Conservation (phyloP, 371 early-diverging fungal species). For the Apophysomyces variabilis region DNA sequence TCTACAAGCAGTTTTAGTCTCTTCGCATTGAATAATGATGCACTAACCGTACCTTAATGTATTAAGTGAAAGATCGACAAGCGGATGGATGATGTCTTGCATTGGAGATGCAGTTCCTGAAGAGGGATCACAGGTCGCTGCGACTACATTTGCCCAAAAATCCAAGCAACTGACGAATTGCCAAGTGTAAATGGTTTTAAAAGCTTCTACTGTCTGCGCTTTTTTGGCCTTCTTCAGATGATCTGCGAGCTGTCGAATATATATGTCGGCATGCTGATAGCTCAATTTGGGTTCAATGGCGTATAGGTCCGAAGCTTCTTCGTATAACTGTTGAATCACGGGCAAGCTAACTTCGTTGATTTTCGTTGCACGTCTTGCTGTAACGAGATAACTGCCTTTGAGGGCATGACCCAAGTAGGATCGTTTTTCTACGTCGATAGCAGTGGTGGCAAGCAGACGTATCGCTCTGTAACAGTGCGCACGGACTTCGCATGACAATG, state of each 20-base stretch:
- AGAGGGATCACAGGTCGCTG: slow-evolving; percentile 65
- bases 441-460: slow-evolving; percentile 32
- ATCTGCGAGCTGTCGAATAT: slow-evolving; percentile 88
- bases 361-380: slow-evolving; percentile 74
- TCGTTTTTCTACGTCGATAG: slow-evolving; percentile 38
- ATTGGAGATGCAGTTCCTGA: slow-evolving; percentile 35
- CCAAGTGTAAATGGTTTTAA: slow-evolving; percentile 91
- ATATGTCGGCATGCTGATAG: slow-evolving; percentile 88
- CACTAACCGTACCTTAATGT: slow-evolving; percentile 30
- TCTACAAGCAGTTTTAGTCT: slow-evolving; percentile 30
- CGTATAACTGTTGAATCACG: slow-evolving; percentile 80
- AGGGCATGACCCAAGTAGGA: slow-evolving; percentile 53
- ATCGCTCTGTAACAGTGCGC: slow-evolving; percentile 56
- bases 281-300: slow-evolving; percentile 72
- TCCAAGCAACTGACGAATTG: slow-evolving; percentile 88
- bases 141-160: slow-evolving; percentile 84
- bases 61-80: slow-evolving; percentile 38
- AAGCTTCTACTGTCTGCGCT: slow-evolving; percentile 78
- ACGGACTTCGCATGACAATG: slow-evolving; percentile 68
- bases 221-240: slow-evolving; percentile 85
- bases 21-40: slow-evolving; percentile 1
- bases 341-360: slow-evolving; percentile 76
- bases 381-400: slow-evolving; percentile 81
- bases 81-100: slow-evolving; percentile 41
- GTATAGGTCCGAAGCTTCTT: slow-evolving; percentile 87